A percentile compares a stretch with the other conserved stretches of the same genome.
These are phyloP conservation scores for Dysphania ambrosioides DNA, from an alignment of 148 eudicot species.

Conservation along the genomic window DNA sequence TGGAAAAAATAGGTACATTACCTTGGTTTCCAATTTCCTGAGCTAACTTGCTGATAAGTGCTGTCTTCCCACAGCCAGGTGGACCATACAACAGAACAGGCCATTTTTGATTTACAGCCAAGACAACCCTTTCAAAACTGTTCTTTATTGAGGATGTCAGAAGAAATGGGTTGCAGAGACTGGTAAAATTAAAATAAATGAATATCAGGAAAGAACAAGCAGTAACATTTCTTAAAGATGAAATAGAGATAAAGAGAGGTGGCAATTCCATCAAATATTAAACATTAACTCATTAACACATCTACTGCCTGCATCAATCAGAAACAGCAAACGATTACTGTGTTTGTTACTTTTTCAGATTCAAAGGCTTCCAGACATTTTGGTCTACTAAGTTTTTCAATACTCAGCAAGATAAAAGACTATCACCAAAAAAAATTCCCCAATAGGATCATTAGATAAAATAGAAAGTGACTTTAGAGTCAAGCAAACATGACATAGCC, in stretches of 20 bases:
- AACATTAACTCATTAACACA: background rate
- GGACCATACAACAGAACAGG: constrained; percentile 96
- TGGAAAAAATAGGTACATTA: constrained; percentile 16
- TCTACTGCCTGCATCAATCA: background rate
- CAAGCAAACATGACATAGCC: background rate
- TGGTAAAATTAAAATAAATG: constrained; percentile 10
- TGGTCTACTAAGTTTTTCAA: background rate
- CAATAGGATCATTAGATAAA: background rate
- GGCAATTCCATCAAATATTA: background rate
- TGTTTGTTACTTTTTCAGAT: too few species aligned
- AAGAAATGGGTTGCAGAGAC: constrained; percentile 45
- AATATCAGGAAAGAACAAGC: constrained; percentile 11
- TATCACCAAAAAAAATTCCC: background rate
- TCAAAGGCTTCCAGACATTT: background rate
- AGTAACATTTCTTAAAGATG: constrained; percentile 9
- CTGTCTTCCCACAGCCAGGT: constrained; percentile 87
- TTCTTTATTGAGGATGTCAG: constrained; percentile 64
- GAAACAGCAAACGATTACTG: background rate
- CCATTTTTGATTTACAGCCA: constrained; percentile 90
- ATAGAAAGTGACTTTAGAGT: background rate
- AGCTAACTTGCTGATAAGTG: constrained; percentile 65
- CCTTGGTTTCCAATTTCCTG: constrained; percentile 62
- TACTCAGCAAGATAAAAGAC: background rate
- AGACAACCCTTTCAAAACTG: constrained; percentile 72
- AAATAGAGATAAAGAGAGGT: background rate